phyloP scores from a whole-genome alignment of 257 asterid genomes.

The Ilex aquifolium region DNA sequence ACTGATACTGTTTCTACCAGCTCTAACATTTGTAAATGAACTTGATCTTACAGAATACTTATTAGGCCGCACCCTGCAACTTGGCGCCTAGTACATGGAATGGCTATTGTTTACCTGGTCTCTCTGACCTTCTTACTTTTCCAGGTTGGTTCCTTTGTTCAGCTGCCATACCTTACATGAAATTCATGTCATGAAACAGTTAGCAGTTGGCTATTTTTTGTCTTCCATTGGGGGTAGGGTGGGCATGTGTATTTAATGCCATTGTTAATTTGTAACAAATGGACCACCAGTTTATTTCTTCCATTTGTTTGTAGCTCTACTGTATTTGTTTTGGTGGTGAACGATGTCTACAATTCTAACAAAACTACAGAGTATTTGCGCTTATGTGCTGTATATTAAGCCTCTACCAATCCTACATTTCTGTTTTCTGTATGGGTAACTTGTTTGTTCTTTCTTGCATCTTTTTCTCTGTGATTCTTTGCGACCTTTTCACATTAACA shows the following conservation, averaged over 20 bases:
- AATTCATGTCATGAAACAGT: background rate
- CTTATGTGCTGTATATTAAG: too few species aligned
- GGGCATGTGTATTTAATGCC: too few species aligned
- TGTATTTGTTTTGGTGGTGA: too few species aligned
- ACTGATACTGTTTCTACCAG: background rate
- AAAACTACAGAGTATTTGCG: too few species aligned
- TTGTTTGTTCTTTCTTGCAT: background rate
- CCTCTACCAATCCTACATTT: background rate
- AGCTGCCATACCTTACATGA: background rate
- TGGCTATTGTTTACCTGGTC: conserved; percentile 93
- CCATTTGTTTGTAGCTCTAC: too few species aligned
- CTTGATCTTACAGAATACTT: conserved; percentile 54
- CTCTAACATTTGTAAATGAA: background rate
- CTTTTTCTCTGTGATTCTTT: too few species aligned
- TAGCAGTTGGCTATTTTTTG: too few species aligned
- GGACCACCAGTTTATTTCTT: too few species aligned
- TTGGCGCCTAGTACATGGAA: conserved; percentile 97
- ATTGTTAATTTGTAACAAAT: too few species aligned
- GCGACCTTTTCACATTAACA: too few species aligned
- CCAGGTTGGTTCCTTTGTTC: conserved; percentile 51
- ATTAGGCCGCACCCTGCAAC: conserved; percentile 96
- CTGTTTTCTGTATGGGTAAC: conserved; percentile 1
- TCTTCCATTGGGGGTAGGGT: too few species aligned
- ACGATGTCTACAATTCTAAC: too few species aligned
- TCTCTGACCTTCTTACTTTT: conserved; percentile 87